Conservation (phyloP, 2,329 filamentous ascomycete species). For the Talaromyces sp. region DNA sequence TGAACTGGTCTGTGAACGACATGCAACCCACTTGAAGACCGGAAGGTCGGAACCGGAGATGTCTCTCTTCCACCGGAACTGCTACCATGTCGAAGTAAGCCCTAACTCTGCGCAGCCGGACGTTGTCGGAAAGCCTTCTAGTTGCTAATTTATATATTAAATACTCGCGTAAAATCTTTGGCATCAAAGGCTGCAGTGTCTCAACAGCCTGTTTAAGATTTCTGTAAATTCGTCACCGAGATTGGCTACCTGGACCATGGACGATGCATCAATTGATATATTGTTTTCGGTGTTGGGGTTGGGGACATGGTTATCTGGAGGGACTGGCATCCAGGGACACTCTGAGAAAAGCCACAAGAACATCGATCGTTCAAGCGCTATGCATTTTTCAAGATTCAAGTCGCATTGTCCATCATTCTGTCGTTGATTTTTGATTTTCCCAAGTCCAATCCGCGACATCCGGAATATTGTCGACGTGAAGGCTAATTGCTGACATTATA, state of each 20-base stretch:
- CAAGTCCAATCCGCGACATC: no score
- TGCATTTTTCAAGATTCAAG: no score
- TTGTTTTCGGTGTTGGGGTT: neutral
- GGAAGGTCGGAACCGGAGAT: neutral
- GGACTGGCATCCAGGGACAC: neutral
- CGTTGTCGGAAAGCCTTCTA: neutral
- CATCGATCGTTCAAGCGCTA: neutral
- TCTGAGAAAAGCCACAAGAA: neutral
- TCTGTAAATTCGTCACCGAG: no score
- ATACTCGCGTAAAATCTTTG: neutral
- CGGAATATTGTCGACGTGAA: neutral
- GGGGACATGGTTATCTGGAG: neutral
- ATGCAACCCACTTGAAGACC: neutral
- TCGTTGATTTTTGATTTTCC: no score
- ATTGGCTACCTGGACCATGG: neutral
- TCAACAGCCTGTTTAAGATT: no score
- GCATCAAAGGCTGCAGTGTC: neutral
- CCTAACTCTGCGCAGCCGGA: neutral
- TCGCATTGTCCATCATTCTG: no score
- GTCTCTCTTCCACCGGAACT: neutral
- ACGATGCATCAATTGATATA: neutral
- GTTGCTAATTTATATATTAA: neutral
- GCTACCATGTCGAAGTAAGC: neutral
- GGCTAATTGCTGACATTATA: neutral
- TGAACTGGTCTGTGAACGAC: neutral